Evolutionary conservation across 2,329 filamentous ascomycete genomes (phyloP).

Genomic region (Fusarium poae): DNA sequence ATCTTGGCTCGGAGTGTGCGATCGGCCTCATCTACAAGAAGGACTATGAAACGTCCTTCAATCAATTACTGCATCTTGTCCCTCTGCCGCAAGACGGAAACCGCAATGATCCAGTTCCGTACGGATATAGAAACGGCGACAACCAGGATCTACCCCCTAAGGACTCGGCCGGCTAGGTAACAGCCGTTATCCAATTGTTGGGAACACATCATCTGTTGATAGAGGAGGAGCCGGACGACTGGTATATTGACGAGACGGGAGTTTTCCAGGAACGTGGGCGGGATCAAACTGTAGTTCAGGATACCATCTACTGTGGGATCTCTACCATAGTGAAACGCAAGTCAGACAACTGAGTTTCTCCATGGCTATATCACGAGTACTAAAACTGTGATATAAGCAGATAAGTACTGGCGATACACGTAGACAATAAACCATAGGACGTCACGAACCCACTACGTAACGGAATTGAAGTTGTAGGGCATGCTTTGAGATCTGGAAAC

Average conservation of each 20-base stretch:
- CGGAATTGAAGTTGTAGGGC: background rate
- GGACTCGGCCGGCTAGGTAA: slow-evolving; percentile 42
- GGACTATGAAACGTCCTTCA: slow-evolving; percentile 31
- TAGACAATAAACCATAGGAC: background rate
- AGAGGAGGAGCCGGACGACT: slow-evolving; percentile 38
- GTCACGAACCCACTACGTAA: background rate
- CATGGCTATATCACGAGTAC: background rate
- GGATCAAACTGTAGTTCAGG: slow-evolving; percentile 11
- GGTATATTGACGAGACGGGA: slow-evolving; percentile 44
- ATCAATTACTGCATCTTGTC: slow-evolving; percentile 5
- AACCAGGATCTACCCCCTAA: slow-evolving; percentile 8
- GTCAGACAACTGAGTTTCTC: slow-evolving; percentile 2
- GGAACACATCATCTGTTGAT: slow-evolving; percentile 29
- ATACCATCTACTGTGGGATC: slow-evolving; percentile 24
- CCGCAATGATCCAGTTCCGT: background rate
- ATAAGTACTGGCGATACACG: background rate
- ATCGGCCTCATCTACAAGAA: slow-evolving; percentile 40
- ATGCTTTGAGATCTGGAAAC: slow-evolving; percentile 1
- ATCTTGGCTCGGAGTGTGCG: slow-evolving; percentile 25
- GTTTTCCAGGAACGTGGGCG: slow-evolving; percentile 40
- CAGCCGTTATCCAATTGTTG: slow-evolving; percentile 33
- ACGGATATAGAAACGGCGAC: background rate
- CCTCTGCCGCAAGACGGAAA: background rate
- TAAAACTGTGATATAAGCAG: background rate
- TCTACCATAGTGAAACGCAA: slow-evolving; percentile 15